Conservation (phyloP, 2,329 filamentous ascomycete species). For the Cephalotrichum gorgonifer region DNA sequence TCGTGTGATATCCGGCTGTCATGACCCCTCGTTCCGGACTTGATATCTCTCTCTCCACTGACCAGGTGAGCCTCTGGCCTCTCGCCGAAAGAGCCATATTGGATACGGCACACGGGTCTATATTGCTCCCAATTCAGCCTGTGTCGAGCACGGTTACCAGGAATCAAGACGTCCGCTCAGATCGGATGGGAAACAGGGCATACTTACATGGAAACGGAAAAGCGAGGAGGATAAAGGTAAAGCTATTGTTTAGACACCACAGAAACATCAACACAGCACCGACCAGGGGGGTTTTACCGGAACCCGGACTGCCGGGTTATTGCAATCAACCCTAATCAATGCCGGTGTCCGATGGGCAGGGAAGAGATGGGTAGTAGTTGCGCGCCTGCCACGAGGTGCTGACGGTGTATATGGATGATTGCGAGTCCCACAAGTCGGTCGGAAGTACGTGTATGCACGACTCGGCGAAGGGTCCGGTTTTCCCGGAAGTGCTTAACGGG, state of each 20-base stretch:
- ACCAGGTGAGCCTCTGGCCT: conserved; percentile 4
- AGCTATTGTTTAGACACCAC: too few relatives aligned
- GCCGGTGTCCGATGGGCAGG: neutral
- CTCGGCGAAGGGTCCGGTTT: conserved; percentile 2
- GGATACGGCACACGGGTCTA: conserved; percentile 7
- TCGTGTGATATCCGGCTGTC: neutral
- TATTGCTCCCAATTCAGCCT: conserved; percentile 14
- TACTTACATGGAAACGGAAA: neutral
- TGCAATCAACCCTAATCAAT: neutral
- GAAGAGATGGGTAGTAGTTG: neutral
- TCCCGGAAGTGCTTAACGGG: neutral
- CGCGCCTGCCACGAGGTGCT: neutral
- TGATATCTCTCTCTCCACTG: conserved; percentile 4
- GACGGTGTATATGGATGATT: neutral
- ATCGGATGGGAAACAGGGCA: neutral
- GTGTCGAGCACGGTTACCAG: conserved; percentile 11
- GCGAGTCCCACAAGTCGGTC: neutral
- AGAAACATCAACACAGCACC: too few relatives aligned
- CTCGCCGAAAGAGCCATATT: conserved; percentile 10
- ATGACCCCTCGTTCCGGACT: neutral
- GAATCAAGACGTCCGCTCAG: conserved; percentile 8
- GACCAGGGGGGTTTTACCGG: too few relatives aligned
- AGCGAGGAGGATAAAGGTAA: too few relatives aligned
- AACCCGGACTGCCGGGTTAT: neutral
- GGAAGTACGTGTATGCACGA: conserved; percentile 1